Evolutionary conservation across 306 rosid species (phyloP).

Genomic region (Macrotyloma uniflorum): DNA sequence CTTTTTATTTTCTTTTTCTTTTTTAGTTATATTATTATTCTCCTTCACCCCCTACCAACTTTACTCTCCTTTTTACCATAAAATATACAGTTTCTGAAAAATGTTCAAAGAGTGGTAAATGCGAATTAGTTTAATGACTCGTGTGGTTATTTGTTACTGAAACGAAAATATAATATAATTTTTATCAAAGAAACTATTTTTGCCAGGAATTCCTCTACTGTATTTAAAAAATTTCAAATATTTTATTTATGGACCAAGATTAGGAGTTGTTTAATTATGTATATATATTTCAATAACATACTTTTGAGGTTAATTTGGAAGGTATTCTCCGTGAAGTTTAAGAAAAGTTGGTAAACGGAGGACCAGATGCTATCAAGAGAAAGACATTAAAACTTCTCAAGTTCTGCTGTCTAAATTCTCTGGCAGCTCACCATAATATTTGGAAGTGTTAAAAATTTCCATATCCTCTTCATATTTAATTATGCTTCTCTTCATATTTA

Average conservation of each 20-base stretch:
- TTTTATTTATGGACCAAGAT: background rate
- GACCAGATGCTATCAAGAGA: constrained; percentile 1
- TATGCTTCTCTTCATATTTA: constrained; percentile 29
- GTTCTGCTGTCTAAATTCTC: constrained; percentile 18
- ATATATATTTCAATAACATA: background rate
- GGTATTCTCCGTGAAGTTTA: constrained; percentile 1
- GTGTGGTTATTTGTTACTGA: background rate
- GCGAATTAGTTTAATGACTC: background rate
- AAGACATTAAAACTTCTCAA: background rate
- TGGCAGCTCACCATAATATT: constrained; percentile 15
- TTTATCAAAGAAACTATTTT: background rate
- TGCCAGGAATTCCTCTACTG: background rate
- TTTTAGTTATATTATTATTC: constrained; percentile 6
- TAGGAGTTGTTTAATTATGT: constrained; percentile 5
- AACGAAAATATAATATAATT: background rate
- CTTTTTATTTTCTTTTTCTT: background rate
- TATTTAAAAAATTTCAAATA: background rate
- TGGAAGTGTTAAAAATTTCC: constrained; percentile 8
- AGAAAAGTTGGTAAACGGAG: background rate
- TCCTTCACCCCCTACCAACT: background rate
- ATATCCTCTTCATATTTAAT: constrained; percentile 31
- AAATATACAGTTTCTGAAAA: background rate
- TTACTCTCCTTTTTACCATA: background rate
- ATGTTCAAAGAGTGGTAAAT: background rate
- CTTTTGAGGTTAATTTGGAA: constrained; percentile 20